phyloP scores from a whole-genome alignment of 495 filamentous ascomycete genomes.

The Poronia punctata region DNA sequence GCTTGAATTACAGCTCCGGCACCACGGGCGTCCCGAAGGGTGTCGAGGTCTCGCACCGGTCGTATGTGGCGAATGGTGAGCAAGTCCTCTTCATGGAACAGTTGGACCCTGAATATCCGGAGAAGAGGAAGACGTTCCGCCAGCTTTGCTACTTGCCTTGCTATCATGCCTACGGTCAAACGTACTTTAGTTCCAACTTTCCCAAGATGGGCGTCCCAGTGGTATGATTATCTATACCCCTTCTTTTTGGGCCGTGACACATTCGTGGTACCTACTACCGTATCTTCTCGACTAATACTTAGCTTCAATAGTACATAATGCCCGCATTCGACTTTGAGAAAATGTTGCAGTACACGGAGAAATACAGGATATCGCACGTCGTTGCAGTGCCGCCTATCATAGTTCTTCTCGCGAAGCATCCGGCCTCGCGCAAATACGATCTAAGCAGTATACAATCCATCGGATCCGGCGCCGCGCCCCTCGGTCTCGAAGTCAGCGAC shows the following conservation, averaged over 20 bases:
- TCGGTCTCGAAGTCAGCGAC: conserved; percentile 53
- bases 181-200: conserved; percentile 34
- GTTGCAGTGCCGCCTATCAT: conserved; percentile 61
- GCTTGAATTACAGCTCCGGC: conserved; percentile 67
- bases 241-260: too few species aligned
- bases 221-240: too few species aligned
- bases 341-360: conserved; percentile 62
- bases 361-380: conserved; percentile 58
- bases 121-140: conserved; percentile 21
- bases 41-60: conserved; percentile 68
- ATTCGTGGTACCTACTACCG: too few species aligned
- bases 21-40: conserved; percentile 84
- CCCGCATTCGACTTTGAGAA: conserved; percentile 62
- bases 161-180: conserved; percentile 62
- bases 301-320: too few species aligned
- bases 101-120: conserved; percentile 37
- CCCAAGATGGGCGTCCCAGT: conserved; percentile 39
- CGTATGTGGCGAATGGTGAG: conserved; percentile 62
- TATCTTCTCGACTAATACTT: too few species aligned
- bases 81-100: conserved; percentile 43
- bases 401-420: conserved; percentile 65
- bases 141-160: conserved; percentile 58
- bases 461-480: conserved; percentile 56
- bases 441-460: conserved; percentile 55
- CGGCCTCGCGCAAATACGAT: conserved; percentile 58